Base-by-base conservation (phyloP, 768 basidiomycete species). In the Pisolithus sp. region DNA sequence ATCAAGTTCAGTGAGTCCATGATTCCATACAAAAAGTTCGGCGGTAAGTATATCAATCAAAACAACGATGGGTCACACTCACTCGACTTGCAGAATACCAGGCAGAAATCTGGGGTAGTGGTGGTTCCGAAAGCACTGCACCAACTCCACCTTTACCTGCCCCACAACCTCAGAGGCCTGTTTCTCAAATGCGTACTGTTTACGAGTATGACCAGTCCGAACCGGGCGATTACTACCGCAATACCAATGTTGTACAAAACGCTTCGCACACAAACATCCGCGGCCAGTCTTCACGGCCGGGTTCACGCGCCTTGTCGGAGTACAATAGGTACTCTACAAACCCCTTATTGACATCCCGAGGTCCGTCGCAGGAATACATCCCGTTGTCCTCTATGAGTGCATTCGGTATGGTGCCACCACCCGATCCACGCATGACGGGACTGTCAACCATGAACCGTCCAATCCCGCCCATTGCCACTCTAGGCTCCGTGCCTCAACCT, bases 1-100 rank as follows among this genome's bases (percentile, higher is more conserved):
- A 83, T 86, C 65, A 81, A 78, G 54, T 88, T 83, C 71, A 82
- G 83, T 57, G 86, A 88, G 46, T 81, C 78, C 26, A 84, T 85
- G 80, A 86, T 88, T 51, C 85, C 85, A 5, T 76, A 86, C 62
- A 81, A 81, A 71, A 82, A 78, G 57, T 88, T 86, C 70, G 79
- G 76, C 55, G 84, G 83, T 83, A 61, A 41, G 81, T 73, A 15
- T 4, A 4, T 26, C 46, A 3, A 39, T 44, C 28, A 18, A 26
- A 46, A 53, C 5, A 12, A 23, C 40, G 13, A 5, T 15, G 3
- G 13, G 34, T 34, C 13, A 4, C 5, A 48, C 46, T 68, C 40
- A 69, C 31, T 50, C 8, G 18, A 36, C 23, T 7, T 46, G 1
- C 66, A 82, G 83, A 84, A 57, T 84, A 85, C 62, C 82, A 86